Base-by-base conservation (phyloP, 2,329 filamentous ascomycete genomes). In the Leptographium lundbergii region DNA sequence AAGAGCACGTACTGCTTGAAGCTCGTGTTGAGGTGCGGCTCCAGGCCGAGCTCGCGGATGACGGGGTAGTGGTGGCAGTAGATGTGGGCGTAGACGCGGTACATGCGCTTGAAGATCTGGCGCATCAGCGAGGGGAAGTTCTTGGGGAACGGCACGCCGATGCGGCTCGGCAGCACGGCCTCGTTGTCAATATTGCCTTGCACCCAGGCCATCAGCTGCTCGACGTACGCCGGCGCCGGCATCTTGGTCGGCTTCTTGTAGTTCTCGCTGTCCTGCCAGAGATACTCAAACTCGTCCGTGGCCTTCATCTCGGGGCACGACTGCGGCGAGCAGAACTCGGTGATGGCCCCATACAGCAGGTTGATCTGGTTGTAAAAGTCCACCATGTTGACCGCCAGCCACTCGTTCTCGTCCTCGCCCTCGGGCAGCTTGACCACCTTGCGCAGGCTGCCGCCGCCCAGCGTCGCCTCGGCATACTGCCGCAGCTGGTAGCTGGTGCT, bases 311-410 rank as follows among this genome's bases (percentile, higher is more conserved):
- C 94, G 0, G 94, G 94, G 72, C 94, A 99, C 64, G 91, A 91
- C 71, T 94, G 88, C 36, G 94, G 92, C 29, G 94, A 97, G 79
- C 94, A 99, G 75, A 99, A 99, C 71, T 99, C 94, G 61, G 94
- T 99, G 70, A 99, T 99, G 65, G 94, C 94, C 61, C 95, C 95
- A 72, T 99, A 99, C 61, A 99, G 86, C 42, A 99, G 82, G 75
- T 99, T 99, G 78, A 99, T 95, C 75, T 99, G 94, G 77, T 99
- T 99, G 83, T 99, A 99, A 75, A 99, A 99, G 75, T 99, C 94
- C 77, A 99, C 94, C 77, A 99, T 88, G 75, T 99, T 99, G 67
- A 99, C 94, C 32, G 94, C 94, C 62, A 99, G 75, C 94, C 94
- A 99, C 74, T 99, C 94, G 70, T 96, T 95, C 75, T 95, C 81